Evolutionary conservation across 768 basidiomycete genomes (phyloP), one percentile per base, ranked within the genome.

Genomic region (Astraeus odoratus): DNA sequence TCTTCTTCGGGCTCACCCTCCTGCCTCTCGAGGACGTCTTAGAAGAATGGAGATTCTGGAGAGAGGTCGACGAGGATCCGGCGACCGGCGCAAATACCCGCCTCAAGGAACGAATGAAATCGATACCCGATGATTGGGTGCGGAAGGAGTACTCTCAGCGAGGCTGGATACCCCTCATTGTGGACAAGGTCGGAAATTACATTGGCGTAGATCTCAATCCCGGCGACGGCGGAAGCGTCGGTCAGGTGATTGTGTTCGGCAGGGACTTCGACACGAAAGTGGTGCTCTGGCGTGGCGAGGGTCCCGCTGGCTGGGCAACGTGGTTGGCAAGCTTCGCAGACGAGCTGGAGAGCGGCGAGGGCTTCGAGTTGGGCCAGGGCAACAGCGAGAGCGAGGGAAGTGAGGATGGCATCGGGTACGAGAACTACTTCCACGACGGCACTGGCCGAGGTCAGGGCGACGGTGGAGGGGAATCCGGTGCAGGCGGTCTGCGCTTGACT

Each of bases 161-260:
- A 43, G 95, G 96, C 7, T 99, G 96, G 96, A 79, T 99, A 55
- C 96, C 96, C 25, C 82, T 99, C 50, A 77, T 96, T 46, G 83
- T 83, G 30, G 96, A 99, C 67, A 88, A 90, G 54, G 82, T 79
- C 24, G 96, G 96, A 25, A 99, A 99, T 67, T 99, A 99, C 61
- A 77, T 98, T 48, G 96, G 96, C 45, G 75, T 99, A 38, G 96
- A 99, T 64, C 75, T 99, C 47, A 91, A 86, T 64, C 95, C 95
- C 7, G 87, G 61, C 8, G 80, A 83, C 58, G 66, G 68, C 38
- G 93, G 92, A 35, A 67, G 75, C 8, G 71, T 75, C 44, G 96
- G 96, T 5, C 96, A 99, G 61, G 95, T 97, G 38, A 96, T 99
- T 47, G 83, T 97, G 39, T 99, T 98, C 62, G 96, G 96, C n/a